These are phyloP conservation scores for Blastobotrys malaysiensis DNA, from an alignment of 1,139 yeast genomes.

Conservation along the genomic window DNA sequence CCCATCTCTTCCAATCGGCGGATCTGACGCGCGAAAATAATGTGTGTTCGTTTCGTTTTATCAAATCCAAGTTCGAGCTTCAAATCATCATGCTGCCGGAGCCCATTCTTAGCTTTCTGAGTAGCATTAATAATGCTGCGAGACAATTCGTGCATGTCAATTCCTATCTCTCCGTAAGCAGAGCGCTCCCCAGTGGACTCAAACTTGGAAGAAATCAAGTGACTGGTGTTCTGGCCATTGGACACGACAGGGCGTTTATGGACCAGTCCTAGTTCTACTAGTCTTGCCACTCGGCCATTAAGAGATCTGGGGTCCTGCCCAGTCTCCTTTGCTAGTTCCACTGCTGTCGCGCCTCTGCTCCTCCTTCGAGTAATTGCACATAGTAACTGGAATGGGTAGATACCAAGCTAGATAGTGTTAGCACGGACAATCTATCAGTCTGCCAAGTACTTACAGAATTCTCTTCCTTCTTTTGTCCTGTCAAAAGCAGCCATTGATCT, in stretches of 20 bases:
- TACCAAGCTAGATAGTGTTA: conserved; percentile 25
- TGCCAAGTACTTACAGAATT: conserved; percentile 18
- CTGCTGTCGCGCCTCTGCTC: conserved; percentile 32
- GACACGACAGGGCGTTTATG: conserved; percentile 26
- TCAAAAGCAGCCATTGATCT: conserved; percentile 34
- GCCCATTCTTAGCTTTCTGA: conserved; percentile 59
- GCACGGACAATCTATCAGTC: not conserved
- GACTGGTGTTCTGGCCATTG: not conserved
- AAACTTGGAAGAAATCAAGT: not conserved
- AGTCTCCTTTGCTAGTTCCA: conserved; percentile 34
- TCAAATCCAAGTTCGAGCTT: conserved; percentile 56
- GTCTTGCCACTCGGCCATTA: conserved; percentile 31
- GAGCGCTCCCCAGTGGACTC: not conserved
- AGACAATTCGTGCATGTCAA: conserved; percentile 38
- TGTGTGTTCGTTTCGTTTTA: conserved; percentile 40
- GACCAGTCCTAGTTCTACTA: conserved; percentile 33
- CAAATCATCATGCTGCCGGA: conserved; percentile 63
- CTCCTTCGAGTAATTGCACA: conserved; percentile 35
- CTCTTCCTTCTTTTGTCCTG: conserved; percentile 32
- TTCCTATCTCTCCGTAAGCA: conserved; percentile 19
- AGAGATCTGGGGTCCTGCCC: conserved; percentile 40
- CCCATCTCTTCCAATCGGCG: conserved; percentile 48
- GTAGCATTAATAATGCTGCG: conserved; percentile 48
- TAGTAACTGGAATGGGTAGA: conserved; percentile 33
- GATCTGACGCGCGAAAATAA: conserved; percentile 49